Conservation (phyloP, 352 stramenopile genomes). For the Phytopythium vexans region DNA sequence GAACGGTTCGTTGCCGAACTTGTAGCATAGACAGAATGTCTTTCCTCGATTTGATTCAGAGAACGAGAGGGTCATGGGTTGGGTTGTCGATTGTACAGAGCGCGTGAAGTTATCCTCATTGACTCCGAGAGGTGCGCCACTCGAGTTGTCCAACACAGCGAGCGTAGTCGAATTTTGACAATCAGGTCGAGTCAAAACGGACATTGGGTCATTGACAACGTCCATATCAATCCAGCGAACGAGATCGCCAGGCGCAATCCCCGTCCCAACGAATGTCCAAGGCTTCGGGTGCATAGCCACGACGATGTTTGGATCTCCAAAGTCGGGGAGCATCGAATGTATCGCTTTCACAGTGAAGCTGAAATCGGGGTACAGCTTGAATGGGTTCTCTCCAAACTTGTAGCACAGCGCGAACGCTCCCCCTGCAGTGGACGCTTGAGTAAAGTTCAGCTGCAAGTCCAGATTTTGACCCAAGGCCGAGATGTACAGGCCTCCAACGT, state of each 20-base stretch:
- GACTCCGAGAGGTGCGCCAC: conserved; percentile 8
- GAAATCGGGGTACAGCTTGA: conserved; percentile 50
- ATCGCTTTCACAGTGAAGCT: conserved; percentile 59
- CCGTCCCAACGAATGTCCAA: conserved; percentile 45
- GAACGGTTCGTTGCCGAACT: conserved; percentile 66
- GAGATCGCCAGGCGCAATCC: conserved; percentile 35
- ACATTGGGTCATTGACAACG: conserved; percentile 26
- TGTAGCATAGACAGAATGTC: conserved; percentile 61
- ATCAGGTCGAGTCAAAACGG: conserved; percentile 17
- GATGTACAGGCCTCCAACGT: conserved; percentile 42
- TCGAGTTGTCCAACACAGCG: conserved; percentile 19
- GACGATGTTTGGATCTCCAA: conserved; percentile 32
- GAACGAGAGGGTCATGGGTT: conserved; percentile 29
- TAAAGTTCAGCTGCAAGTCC: conserved; percentile 33
- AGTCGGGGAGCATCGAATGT: conserved; percentile 17
- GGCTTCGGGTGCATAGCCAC: conserved; percentile 51
- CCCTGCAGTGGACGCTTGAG: conserved; percentile 31
- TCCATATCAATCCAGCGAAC: conserved; percentile 52
- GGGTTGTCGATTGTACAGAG: conserved; percentile 9
- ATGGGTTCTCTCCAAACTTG: conserved; percentile 68
- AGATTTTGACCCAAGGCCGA: conserved; percentile 17
- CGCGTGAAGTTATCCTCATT: conserved; percentile 50
- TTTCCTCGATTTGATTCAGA: conserved; percentile 35
- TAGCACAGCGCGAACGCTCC: conserved; percentile 58
- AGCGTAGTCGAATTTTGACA: conserved; percentile 35